Conservation (phyloP, 2,329 filamentous ascomycete species). For the Elsinoe batatas region DNA sequence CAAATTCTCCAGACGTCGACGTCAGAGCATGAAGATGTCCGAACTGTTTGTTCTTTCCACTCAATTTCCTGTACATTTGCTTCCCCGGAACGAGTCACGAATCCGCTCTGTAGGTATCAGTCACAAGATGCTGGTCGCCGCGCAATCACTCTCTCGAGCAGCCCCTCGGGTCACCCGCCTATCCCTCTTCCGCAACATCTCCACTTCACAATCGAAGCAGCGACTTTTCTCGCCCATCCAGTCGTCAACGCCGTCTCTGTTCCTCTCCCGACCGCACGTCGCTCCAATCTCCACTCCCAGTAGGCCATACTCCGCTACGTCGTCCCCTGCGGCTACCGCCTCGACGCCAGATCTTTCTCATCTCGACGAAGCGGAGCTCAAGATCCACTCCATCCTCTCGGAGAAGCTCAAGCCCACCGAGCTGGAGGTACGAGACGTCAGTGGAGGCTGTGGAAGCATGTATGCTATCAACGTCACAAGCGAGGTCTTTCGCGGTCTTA, state of each 20-base stretch:
- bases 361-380: constrained; percentile 2
- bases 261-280: background rate
- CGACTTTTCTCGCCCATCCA: background rate
- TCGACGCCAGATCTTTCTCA: constrained; percentile 2
- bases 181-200: background rate
- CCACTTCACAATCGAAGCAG: background rate
- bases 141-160: background rate
- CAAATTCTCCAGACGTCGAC: no score
- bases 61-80: no score
- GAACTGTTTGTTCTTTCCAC: no score
- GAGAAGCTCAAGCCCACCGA: constrained; percentile 4
- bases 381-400: background rate
- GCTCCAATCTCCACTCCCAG: background rate
- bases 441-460: constrained; percentile 78
- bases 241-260: background rate
- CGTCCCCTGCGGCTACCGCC: background rate
- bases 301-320: background rate
- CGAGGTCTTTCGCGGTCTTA: constrained; percentile 57
- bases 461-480: constrained; percentile 73
- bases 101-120: background rate
- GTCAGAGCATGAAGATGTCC: no score
- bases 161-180: background rate
- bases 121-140: background rate
- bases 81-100: no score
- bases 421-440: constrained; percentile 63